Evolutionary conservation across 768 basidiomycete species (phyloP).

Genomic region (Mycena vitilis): DNA sequence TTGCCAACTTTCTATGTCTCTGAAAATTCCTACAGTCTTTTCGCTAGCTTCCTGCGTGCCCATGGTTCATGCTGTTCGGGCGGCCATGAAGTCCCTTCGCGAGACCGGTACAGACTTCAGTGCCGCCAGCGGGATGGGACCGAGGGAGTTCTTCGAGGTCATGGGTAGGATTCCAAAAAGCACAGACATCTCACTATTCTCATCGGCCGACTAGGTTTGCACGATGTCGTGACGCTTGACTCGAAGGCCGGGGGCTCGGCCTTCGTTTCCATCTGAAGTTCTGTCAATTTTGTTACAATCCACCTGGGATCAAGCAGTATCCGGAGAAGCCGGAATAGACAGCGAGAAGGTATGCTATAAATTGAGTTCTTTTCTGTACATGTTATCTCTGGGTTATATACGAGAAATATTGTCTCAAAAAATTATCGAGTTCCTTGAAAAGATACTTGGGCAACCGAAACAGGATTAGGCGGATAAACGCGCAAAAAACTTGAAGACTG

Average conservation of each 20-base stretch:
- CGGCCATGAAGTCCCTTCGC: slow-evolving; percentile 80
- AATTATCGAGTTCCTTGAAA: too few relatives aligned
- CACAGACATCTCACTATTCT: not conserved
- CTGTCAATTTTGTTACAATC: not conserved
- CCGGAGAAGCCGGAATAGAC: not conserved
- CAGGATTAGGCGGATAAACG: too few relatives aligned
- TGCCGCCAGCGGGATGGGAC: slow-evolving; percentile 75
- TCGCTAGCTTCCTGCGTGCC: slow-evolving; percentile 82
- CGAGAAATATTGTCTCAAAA: too few relatives aligned
- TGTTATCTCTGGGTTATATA: not conserved
- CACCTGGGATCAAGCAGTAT: not conserved
- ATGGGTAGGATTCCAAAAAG: slow-evolving; percentile 62
- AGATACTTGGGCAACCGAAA: too few relatives aligned
- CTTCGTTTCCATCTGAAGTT: slow-evolving; percentile 23
- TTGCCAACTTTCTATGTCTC: not conserved
- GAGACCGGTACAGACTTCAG: slow-evolving; percentile 82
- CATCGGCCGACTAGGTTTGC: slow-evolving; percentile 4
- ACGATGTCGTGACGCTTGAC: slow-evolving; percentile 21
- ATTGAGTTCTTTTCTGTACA: not conserved
- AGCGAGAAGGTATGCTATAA: not conserved
- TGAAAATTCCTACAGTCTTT: slow-evolving; percentile 61
- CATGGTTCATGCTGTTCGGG: slow-evolving; percentile 80
- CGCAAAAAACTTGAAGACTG: too few relatives aligned
- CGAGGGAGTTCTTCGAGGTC: slow-evolving; percentile 80
- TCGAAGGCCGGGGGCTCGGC: slow-evolving; percentile 33